Percentiles rank a stretch among this genome's conserved stretches.
Evolutionary conservation across 179 eudicot species (phyloP).

Genomic region (Spinacia oleracea): DNA sequence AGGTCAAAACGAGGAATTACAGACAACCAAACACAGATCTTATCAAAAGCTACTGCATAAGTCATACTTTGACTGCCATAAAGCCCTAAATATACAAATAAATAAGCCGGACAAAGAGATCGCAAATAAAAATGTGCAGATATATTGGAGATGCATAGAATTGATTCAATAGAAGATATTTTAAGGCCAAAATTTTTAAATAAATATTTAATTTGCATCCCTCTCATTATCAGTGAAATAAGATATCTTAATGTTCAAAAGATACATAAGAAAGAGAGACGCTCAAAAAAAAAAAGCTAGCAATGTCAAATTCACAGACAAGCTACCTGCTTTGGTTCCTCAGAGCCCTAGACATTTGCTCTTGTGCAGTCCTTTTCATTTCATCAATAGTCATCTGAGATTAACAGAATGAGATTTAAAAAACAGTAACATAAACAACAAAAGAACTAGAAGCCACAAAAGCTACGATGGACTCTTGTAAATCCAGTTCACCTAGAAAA

Average conservation of each 20-base stretch:
- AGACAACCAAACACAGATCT: not conserved
- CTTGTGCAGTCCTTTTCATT: slow-evolving; percentile 88
- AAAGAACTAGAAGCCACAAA: not conserved
- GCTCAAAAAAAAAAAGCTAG: no score
- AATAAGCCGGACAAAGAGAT: not conserved
- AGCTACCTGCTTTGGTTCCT: slow-evolving; percentile 67
- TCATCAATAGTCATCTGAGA: slow-evolving; percentile 86
- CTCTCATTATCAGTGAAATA: no score
- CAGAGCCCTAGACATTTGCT: slow-evolving; percentile 80
- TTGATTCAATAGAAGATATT: not conserved
- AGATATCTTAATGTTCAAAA: no score
- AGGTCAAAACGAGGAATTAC: no score
- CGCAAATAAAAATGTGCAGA: not conserved
- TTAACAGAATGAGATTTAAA: slow-evolving; percentile 16
- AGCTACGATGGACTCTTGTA: not conserved
- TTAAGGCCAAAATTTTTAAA: not conserved
- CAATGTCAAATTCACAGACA: slow-evolving; percentile 5
- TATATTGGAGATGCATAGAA: not conserved
- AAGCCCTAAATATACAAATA: not conserved
- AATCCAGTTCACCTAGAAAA: not conserved
- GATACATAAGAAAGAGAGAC: not conserved
- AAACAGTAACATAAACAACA: not conserved
- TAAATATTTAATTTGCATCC: not conserved
- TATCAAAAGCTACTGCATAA: not conserved
- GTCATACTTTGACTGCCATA: not conserved